Evolutionary conservation across 2,329 filamentous ascomycete species (phyloP), one percentile per base, ranked within the genome.

Genomic region (Alternaria arborescens): DNA sequence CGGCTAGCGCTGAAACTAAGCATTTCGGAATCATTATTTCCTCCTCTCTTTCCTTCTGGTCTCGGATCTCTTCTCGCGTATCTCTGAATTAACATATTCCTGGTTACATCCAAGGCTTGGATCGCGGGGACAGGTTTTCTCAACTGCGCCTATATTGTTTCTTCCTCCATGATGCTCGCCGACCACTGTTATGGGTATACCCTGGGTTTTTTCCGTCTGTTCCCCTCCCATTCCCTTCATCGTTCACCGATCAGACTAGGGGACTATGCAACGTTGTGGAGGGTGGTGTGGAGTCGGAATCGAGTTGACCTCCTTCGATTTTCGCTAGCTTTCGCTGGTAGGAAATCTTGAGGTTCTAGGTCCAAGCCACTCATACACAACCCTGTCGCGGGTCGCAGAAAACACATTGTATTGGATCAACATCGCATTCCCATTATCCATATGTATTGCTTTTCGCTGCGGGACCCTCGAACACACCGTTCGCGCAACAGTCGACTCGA

Each of bases 1-100:
- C 66, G 70, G 70, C 62, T 68, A 72, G 70, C 70, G 67, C 63
- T 72, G 67, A 69, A 62, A 66, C 44, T 58, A 53, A 55, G 62
- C 52, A 67, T 65, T 65, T 62, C 54, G 44, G 63, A 38, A 50
- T 50, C 46, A 34, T 62, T 52, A 55, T 61, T 64, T 61, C 64
- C 48, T 32, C 38, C 4, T 52, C 14, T 52, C 20, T 47, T 46
- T 60, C 28, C 34, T 53, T 52, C 54, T 61, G 47, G 56, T 53
- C 55, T 52, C 48, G 46, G 38, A 32, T 44, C 60, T 50, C 22
- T 50, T 18, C 30, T 36, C 30, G 18, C 30, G 30, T 24, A 24
- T 48, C 14, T 48, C 30, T 34, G 38, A 55, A 65, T 44, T 41
- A 55, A 36, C 11, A 14, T 14, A 38, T 54, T 47, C 34, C 42